Base-by-base conservation (phyloP, 1,284 basidiomycete genomes). In the Coniophora puteana region DNA sequence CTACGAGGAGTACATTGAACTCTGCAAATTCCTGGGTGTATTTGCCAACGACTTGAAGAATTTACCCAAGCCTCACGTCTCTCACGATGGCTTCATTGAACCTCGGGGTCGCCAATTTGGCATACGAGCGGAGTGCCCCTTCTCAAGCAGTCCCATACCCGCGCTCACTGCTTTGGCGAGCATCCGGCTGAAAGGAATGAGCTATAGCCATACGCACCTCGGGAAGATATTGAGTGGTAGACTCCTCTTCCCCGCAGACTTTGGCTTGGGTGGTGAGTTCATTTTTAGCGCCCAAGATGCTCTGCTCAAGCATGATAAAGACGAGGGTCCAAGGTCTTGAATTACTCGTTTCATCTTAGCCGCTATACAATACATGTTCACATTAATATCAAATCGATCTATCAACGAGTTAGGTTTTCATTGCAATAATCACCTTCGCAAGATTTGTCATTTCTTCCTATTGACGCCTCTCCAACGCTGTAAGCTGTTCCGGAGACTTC, bases 181-280 rank as follows among this genome's bases (percentile, higher is more conserved):
- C 8, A 44, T 65, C 26, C 55, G 73, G n/a, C 54, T 71, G 44
- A 74, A 69, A 38, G 72, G 71, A 1, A 56, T 62, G 51, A 47
- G 55, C 1, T 72, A 62, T 44, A 32, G 41, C 4, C 37, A 45
- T 14, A 71, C 72, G 1, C 69, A 74, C 42, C 46, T 75, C 44
- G 74, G 74, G 5, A 63, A 61, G 29, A 49, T 76, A 20, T 36
- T 76, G 24, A 51, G 61, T 24, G 65, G 59, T 10, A 53, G 48
- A 11, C 18, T 49, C 1, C 51, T 73, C 20, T 46, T 38, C 0
- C 29, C 50, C 17, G 50, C 55, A 8, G 61, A 67, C 34, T 62
- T 62, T n/a, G n/a, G n/a, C n/a, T n/a, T n/a, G n/a, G n/a, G n/a
- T n/a, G n/a, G n/a, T n/a, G n/a, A n/a, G n/a, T n/a, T n/a, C n/a